Conservation (phyloP, 495 filamentous ascomycete genomes). For the Neurospora tetraspora region DNA sequence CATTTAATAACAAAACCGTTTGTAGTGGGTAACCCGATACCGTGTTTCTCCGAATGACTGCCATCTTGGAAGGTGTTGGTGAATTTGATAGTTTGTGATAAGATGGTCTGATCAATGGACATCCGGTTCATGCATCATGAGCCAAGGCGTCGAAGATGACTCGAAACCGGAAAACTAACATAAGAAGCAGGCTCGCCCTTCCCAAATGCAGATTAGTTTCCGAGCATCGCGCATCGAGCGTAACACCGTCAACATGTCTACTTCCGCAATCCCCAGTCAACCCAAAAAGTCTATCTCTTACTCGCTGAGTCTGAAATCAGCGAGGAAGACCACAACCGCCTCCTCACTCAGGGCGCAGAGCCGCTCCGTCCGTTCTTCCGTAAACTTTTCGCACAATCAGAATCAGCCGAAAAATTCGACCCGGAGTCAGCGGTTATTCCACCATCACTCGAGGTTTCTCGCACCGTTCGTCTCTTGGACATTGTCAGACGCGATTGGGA, state of each 20-base stretch:
- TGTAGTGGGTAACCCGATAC: not conserved
- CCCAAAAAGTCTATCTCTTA: not conserved
- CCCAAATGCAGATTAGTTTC: not conserved
- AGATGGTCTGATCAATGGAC: not conserved
- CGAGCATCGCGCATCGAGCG: not conserved
- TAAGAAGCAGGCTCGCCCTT: not conserved
- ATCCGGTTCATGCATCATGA: not conserved
- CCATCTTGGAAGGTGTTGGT: not conserved
- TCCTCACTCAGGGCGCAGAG: not conserved
- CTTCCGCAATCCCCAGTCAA: not conserved
- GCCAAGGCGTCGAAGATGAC: not conserved
- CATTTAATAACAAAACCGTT: not conserved
- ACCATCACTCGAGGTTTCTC: not conserved
- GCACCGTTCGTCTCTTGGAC: not conserved
- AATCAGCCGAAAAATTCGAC: too few species aligned
- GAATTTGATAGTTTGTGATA: not conserved
- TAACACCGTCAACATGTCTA: not conserved
- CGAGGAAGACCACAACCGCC: not conserved
- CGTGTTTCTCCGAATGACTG: not conserved
- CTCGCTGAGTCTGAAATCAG: not conserved
- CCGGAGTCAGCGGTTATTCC: not conserved
- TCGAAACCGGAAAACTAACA: not conserved
- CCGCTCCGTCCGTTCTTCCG: not conserved
- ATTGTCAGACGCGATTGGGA: not conserved
- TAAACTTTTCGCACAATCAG: too few species aligned